Base-by-base conservation (phyloP, 2,329 filamentous ascomycete species). In the Metarhizium sp. region DNA sequence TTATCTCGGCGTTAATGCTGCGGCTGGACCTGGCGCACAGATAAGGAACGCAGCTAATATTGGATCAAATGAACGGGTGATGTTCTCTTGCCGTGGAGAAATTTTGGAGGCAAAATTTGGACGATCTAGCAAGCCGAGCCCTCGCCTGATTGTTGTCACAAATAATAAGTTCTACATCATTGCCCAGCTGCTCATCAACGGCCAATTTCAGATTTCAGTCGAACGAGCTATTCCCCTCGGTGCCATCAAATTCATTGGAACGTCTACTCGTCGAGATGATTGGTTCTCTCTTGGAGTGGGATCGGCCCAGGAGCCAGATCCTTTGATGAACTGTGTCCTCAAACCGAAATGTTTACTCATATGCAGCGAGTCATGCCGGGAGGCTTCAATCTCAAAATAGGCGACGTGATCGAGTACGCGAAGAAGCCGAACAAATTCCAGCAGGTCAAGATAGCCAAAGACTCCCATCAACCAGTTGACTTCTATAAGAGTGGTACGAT, bases 351-450 rank as follows among this genome's bases (percentile, higher is more conserved):
- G 71, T 95, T 97, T 67, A 95, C 92, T 0, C 92, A 96, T 60
- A 85, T 99, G 74, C 84, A 86, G 67, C 85, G 83, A 52, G 84
- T 85, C 53, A 88, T 95, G 71, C 85, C 88, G 3, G 90, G 88
- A 8, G 85, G 88, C 10, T 81, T 95, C 67, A 90, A 85, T 67
- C 73, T 99, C 50, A 90, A 88, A 71, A 87, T 97, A 59, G 83
- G 77, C n/a, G 86, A 94, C 32, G 80, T 79, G 57, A 92, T 99
- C 62, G 90, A 96, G 68, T 99, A 96, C 71, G 92, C 92, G 67
- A 99, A 97, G 80, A 99, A 99, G 73, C 94, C 94, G 1, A 90
- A 90, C 55, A 99, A 99, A 75, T 81, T 90, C 69, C 88, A 92
- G 54, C 73, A 84, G 6, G 88, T 99, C 66, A 97, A 97, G 75